Evolutionary conservation across 208 protist genomes (phyloP), one percentile per base, ranked within the genome.

Genomic region (Leishmania tarentolae): DNA sequence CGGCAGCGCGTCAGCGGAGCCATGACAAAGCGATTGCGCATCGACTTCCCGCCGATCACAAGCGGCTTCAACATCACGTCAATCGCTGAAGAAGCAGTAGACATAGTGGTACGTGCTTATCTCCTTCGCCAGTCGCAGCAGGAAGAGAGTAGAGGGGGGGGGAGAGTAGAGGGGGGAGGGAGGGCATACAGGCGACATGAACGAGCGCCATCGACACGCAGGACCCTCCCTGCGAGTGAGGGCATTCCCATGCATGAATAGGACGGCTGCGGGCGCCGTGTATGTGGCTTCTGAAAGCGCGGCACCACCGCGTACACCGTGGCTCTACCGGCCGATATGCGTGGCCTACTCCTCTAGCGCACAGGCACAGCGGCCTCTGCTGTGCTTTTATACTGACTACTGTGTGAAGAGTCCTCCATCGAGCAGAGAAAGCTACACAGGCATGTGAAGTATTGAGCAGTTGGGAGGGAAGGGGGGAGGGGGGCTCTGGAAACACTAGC

Each of bases 1-100:
- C 91, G 86, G 78, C 82, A 83, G 75, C 93, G 91, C 24, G 93
- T 96, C 61, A 95, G 82, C 17, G 93, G 91, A 17, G 93, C 83
- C 83, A 96, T 86, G 40, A 90, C 82, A 35, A 95, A 83, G 53
- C 93, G 88, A 79, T 96, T 93, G 19, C 50, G 42, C 79, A 93
- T 78, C n/a, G 80, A 77, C 50, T 77, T 28, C 3, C 71, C 47
- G 19, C 90, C 91, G n/a, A 93, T 70, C 53, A 71, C 46, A 17
- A 93, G 84, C n/a, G 89, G 83, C 81, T 87, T 47, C 65, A 93
- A 70, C 66, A 94, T 73, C n/a, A 73, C 80, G 19, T 83, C 71
- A 6, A 75, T 52, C 6, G 17, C 1, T 3, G 47, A 52, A 8
- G 68, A 72, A 40, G 37, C 35, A 7, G n/a, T 4, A 21, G 57